Base-by-base conservation (phyloP, 306 rosid genomes). In the Cucurbita argyrosperma region DNA sequence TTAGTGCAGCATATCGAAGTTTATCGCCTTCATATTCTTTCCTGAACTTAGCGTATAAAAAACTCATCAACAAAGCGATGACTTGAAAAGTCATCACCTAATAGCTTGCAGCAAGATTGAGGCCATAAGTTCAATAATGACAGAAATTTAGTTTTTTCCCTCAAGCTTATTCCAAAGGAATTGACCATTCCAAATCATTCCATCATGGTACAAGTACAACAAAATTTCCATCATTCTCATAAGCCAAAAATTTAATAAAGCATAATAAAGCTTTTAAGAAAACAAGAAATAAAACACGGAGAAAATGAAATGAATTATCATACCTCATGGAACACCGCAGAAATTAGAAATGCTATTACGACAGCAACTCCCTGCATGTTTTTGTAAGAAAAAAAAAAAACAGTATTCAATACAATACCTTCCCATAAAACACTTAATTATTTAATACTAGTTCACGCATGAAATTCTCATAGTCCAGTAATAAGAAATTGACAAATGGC, bases 241-340 rank as follows among this genome's bases (percentile, higher is more conserved):
- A 9, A 43, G 53, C 37, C 54, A 66, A 43, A 66, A 19, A 3
- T 10, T 18, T 6, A 7, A n/a, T 66, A 10, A n/a, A 64, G 46
- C 18, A n/a, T 5, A 50, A 5, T n/a, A 64, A 35, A 60, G 8
- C 42, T 35, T 11, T 30, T 30, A 10, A 35, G 4, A n/a, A 39
- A 1, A 45, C 3, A 61, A n/a, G 68, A 61, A 4, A 13, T n/a
- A 19, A 5, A 18, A 47, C 13, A 58, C 21, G 21, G 23, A 76
- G 40, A 71, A 5, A 35, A 19, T 38, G 38, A 60, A 37, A 42
- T 39, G 6, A 10, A 81, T 77, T 49, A 40, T 26, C 61, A 49
- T 79, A 94, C 99, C 99, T 95, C 99, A 64, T 95, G 99, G 80
- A 95, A 91, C 76, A 89, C 80, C 4, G 97, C 99, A 78, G 99